These are phyloP conservation scores for Hirschioporus abietinus DNA, from an alignment of 768 basidiomycete genomes.

Conservation along the genomic window DNA sequence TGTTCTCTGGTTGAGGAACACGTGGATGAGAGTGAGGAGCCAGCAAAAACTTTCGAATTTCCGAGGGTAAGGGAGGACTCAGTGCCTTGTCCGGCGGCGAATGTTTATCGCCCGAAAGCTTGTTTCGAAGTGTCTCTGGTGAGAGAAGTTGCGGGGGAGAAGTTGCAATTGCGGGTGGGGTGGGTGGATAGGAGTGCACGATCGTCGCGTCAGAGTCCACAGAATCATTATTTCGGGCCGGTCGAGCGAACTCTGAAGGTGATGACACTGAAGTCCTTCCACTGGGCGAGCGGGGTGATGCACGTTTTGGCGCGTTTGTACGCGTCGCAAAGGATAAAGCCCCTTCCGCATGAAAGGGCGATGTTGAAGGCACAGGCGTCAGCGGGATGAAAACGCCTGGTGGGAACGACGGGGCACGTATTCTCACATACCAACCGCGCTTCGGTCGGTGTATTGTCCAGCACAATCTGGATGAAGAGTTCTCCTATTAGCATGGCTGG, in stretches of 20 bases:
- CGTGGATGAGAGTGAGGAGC: conserved; percentile 24
- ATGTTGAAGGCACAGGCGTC: conserved; percentile 25
- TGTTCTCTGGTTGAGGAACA: conserved; percentile 14
- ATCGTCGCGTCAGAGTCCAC: conserved; percentile 20
- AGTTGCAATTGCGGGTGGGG: conserved; percentile 20
- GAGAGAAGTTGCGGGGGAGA: conserved; percentile 22
- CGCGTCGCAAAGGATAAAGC: conserved; percentile 32
- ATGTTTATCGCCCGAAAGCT: conserved; percentile 15
- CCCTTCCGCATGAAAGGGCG: conserved; percentile 24
- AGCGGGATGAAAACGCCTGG: conserved; percentile 36
- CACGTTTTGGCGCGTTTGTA: conserved; percentile 18
- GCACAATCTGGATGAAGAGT: conserved; percentile 54
- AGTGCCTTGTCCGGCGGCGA: background rate
- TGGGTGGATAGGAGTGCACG: conserved; percentile 33
- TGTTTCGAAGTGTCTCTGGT: conserved; percentile 23
- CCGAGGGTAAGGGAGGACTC: conserved; percentile 8
- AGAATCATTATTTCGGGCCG: conserved; percentile 10
- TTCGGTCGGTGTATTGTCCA: conserved; percentile 80
- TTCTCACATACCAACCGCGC: conserved; percentile 80
- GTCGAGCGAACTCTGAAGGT: background rate
- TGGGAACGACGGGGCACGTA: conserved; percentile 67
- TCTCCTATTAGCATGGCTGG: conserved; percentile 41
- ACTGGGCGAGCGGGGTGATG: background rate
- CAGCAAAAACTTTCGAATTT: conserved; percentile 26
- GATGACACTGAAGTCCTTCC: conserved; percentile 3